phyloP scores from a whole-genome alignment of 805 yeast species.

The Pichia occidentalis region DNA sequence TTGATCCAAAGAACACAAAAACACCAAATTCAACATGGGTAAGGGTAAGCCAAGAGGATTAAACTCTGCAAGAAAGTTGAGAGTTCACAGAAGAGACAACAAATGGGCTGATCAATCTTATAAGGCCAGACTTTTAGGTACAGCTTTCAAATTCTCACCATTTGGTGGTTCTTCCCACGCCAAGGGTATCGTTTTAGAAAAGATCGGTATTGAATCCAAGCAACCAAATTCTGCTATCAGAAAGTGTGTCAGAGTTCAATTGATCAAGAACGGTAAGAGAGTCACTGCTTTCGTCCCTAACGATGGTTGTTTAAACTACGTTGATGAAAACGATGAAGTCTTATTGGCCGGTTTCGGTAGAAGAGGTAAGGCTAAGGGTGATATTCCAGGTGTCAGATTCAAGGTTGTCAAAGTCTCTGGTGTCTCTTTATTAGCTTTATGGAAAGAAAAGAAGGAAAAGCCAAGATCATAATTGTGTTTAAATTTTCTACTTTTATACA shows the following conservation, averaged over 20 bases:
- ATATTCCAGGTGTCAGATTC: slow-evolving; percentile 99
- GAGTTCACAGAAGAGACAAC: slow-evolving; percentile 99
- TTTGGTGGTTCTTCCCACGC: slow-evolving; percentile 99
- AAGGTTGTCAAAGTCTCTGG: slow-evolving; percentile 99
- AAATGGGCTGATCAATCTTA: slow-evolving; percentile 99
- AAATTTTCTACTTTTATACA: too few species aligned
- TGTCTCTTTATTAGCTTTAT: slow-evolving; percentile 98
- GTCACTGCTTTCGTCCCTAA: slow-evolving; percentile 99
- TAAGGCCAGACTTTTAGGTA: slow-evolving; percentile 98
- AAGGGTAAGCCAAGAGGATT: slow-evolving; percentile 99
- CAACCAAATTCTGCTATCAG: slow-evolving; percentile 99
- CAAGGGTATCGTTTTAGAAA: slow-evolving; percentile 99
- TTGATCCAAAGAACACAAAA: too few species aligned
- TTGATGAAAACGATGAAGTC: slow-evolving; percentile 99
- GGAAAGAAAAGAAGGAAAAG: slow-evolving; percentile 99
- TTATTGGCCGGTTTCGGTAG: slow-evolving; percentile 99
- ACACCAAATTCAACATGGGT: slow-evolving; percentile 66
- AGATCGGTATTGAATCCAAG: slow-evolving; percentile 99
- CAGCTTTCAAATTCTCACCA: slow-evolving; percentile 99
- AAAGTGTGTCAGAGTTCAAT: slow-evolving; percentile 99
- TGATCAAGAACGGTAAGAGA: slow-evolving; percentile 99
- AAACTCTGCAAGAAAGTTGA: slow-evolving; percentile 99
- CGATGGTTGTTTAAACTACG: slow-evolving; percentile 99
- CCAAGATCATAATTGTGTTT: slow-evolving; percentile 80
- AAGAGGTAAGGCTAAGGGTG: slow-evolving; percentile 99